Base-by-base conservation (phyloP, 768 basidiomycete genomes). In the Boletus subcaerulescens region DNA sequence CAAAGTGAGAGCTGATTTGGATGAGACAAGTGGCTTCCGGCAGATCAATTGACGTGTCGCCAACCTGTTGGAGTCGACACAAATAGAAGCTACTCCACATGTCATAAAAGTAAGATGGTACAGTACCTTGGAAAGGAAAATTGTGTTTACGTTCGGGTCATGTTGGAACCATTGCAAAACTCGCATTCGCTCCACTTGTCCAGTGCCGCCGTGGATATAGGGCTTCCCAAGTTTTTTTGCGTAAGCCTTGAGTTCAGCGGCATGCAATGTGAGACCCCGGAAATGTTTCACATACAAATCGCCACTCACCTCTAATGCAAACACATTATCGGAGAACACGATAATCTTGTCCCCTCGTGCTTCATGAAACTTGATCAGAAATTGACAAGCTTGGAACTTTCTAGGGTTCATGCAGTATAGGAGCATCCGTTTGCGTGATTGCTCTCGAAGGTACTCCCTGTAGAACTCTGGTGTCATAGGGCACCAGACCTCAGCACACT, bases 401-500 rank as follows among this genome's bases (percentile, higher is more conserved):
- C 91, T 93, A 14, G 97, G 97, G 67, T 99, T 99, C 97, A 98
- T 99, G 80, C 93, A 98, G 68, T 98, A 98, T 8, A 99, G 77
- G 40, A 99, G 78, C 85, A 97, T 97, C 60, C 91, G 86, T 71
- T 96, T 94, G 55, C 97, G 82, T 33, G 91, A 91, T 68, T 91
- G 88, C 70, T 94, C 91, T 58, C 91, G 80, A 60, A 99, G 81
- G 68, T 99, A 99, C 73, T 99, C 95, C 60, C 92, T 86, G 71
- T 98, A 99, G 71, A 99, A 99, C 69, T 98, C 95, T 6, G 97
- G 96, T 18, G 97, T 96, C 97, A 99, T 98, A 17, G 93, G 92
- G 68, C 97, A 99, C 97, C 97, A 99, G 9, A 99, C 97, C 73
- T 99, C 97, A 15, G 97, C 97, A 68, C 97, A 99, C 92, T 98